A percentile compares a stretch with the other conserved stretches of the same genome.
These are phyloP conservation scores for Tothia fuscella DNA, from an alignment of 2,329 filamentous ascomycete species.

Conservation along the genomic window DNA sequence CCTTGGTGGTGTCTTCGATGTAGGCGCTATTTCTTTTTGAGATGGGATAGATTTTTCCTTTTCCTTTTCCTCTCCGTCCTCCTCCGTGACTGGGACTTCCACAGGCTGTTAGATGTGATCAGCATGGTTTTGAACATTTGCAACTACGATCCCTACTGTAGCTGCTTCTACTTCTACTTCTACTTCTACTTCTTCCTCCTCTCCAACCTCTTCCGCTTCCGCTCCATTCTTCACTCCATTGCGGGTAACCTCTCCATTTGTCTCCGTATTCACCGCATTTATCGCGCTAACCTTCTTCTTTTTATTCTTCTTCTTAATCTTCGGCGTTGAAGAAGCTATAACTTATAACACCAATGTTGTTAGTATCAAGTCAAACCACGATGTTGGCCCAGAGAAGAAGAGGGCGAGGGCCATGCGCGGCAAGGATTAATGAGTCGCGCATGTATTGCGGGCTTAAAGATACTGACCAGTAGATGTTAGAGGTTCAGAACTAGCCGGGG, in stretches of 20 bases:
- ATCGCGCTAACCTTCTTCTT: conserved; percentile 24
- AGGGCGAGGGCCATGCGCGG: too few species aligned
- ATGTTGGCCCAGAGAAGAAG: too few species aligned
- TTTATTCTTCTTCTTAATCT: conserved; percentile 29
- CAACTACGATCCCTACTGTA: background rate
- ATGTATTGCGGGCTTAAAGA: too few species aligned
- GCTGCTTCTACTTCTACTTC: conserved; percentile 7
- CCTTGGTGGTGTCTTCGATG: background rate
- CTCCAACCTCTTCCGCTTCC: conserved; percentile 28
- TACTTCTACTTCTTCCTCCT: conserved; percentile 23
- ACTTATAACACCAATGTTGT: too few species aligned
- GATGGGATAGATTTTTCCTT: conserved; percentile 4
- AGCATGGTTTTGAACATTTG: background rate
- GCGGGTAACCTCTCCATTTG: conserved; percentile 22
- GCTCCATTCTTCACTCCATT: conserved; percentile 23
- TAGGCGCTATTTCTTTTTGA: conserved; percentile 11
- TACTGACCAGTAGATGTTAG: too few species aligned
- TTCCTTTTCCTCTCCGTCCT: conserved; percentile 5
- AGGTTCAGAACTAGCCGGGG: too few species aligned
- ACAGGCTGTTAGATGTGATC: background rate
- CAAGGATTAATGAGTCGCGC: too few species aligned
- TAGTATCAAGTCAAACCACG: too few species aligned
- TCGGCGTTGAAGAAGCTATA: conserved; percentile 15
- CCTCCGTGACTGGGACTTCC: background rate
- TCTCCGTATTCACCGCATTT: conserved; percentile 7